phyloP scores from a whole-genome alignment of 1,139 yeast genomes.

The Geotrichum europaeum region DNA sequence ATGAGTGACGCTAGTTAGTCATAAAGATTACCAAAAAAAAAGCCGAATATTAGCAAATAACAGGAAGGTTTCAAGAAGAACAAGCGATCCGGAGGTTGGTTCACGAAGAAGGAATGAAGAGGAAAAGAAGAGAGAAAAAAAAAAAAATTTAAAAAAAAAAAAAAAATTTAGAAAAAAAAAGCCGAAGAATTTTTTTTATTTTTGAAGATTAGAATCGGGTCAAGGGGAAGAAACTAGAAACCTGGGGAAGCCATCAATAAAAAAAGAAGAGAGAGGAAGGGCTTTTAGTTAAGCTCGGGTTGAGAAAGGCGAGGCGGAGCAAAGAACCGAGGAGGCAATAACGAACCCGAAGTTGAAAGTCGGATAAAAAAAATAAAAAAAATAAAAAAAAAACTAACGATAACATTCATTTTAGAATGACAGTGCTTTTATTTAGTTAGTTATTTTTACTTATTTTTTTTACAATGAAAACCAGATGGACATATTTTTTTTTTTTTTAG shows the following conservation, averaged over 20 bases:
- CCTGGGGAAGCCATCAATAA: not conserved
- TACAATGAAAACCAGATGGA: too few relatives aligned
- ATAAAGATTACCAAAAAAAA: not conserved
- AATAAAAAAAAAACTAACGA: too few relatives aligned
- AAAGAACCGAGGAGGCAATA: not conserved
- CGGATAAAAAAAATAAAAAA: not conserved
- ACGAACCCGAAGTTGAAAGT: not conserved
- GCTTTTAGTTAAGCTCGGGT: not conserved
- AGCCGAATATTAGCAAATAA: not conserved
- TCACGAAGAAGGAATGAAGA: not conserved
- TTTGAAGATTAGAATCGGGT: not conserved
- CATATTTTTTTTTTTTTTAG: too few relatives aligned
- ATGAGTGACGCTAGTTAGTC: not conserved
- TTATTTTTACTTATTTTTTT: too few relatives aligned
- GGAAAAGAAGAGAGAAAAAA: not conserved
- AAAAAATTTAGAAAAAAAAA: not conserved
- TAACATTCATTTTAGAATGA: too few relatives aligned
- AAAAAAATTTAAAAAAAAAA: not conserved
- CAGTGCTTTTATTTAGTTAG: too few relatives aligned
- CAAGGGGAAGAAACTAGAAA: not conserved
- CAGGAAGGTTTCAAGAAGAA: not conserved
- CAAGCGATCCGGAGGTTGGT: not conserved
- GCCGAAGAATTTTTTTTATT: not conserved
- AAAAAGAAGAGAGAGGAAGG: not conserved
- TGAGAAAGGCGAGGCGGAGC: not conserved